Conservation (phyloP, 2,329 filamentous ascomycete genomes). For the Ophiocordyceps australis region DNA sequence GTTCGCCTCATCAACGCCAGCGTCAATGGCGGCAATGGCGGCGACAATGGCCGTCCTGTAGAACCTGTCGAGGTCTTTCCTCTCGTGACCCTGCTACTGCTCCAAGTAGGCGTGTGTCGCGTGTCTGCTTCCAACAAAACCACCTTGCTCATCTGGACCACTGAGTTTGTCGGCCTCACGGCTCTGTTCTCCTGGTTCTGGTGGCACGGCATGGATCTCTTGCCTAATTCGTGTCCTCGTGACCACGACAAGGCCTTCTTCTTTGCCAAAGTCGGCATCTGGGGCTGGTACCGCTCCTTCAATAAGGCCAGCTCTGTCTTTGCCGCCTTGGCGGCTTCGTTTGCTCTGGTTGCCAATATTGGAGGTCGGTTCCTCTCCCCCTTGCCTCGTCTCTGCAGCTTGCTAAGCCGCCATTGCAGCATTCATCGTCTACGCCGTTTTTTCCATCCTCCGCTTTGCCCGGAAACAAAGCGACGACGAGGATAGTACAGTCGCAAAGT, state of each 20-base stretch:
- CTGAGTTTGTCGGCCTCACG: conserved; percentile 5
- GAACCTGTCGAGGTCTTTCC: conserved; percentile 7
- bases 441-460: background rate
- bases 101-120: conserved; percentile 6
- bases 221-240: conserved; percentile 5
- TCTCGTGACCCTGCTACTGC: conserved; percentile 6
- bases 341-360: conserved; percentile 3
- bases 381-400: background rate
- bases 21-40: background rate
- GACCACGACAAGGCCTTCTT: conserved; percentile 9
- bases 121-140: conserved; percentile 3
- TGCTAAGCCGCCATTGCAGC: background rate
- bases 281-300: conserved; percentile 8
- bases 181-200: conserved; percentile 7
- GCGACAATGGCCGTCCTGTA: conserved; percentile 1
- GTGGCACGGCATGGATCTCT: conserved; percentile 8
- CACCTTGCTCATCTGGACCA: conserved; percentile 5
- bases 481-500: background rate
- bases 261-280: conserved; percentile 11
- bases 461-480: background rate
- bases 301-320: conserved; percentile 8
- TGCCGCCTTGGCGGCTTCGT: conserved; percentile 1
- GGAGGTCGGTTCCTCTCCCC: conserved; percentile 3
- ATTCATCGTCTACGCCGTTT: background rate
- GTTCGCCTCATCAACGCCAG: conserved; percentile 3